Evolutionary conservation across 2,329 filamentous ascomycete species (phyloP), one percentile per base, ranked within the genome.

Genomic region (Ramularia collo-cygni): DNA sequence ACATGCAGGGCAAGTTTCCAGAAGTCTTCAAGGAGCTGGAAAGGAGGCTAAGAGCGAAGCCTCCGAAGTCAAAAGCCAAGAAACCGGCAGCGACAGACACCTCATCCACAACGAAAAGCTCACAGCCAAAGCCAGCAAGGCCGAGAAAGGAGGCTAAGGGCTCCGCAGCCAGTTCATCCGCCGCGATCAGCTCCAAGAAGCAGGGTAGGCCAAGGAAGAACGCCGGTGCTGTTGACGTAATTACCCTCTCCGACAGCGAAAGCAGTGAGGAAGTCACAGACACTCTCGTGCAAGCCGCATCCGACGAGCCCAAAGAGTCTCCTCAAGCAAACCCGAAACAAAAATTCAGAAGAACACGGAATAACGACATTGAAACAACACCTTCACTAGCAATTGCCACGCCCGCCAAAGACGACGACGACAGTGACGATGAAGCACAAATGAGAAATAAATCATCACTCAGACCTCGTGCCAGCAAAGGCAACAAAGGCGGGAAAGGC

Each of bases 1-100:
- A 66, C 32, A 54, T 70, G 28, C 60, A 57, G 38, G 52, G 54
- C 24, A 58, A 53, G 15, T 68, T 63, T 42, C 60, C 66, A 6
- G 38, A 53, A 8, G 47, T 50, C 14, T 44, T 45, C 17, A 43
- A 38, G 6, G 21, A 40, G 29, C 28, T 53, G 18, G 35, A 40
- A 28, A 8, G 29, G 21, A 37, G 49, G 35, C 12, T 48, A 35
- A 36, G 44, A 37, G 38, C 26, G 27, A 33, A 35, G 35, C 34
- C 36, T 18, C 31, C 33, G 35, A 37, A 38, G 2, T n/a, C 19
- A 17, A 48, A 39, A n/a, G 17, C 24, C 13, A 42, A 31, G 8
- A 37, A 50, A 26, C 48, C 50, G 37, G 35, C 31, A 6, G 33
- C 35, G 3, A 47, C 52, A 13, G 43, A 46, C 4, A 43, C 28